These are phyloP conservation scores for Beverwykella pulmonaria DNA, from an alignment of 495 filamentous ascomycete species.

Conservation along the genomic window DNA sequence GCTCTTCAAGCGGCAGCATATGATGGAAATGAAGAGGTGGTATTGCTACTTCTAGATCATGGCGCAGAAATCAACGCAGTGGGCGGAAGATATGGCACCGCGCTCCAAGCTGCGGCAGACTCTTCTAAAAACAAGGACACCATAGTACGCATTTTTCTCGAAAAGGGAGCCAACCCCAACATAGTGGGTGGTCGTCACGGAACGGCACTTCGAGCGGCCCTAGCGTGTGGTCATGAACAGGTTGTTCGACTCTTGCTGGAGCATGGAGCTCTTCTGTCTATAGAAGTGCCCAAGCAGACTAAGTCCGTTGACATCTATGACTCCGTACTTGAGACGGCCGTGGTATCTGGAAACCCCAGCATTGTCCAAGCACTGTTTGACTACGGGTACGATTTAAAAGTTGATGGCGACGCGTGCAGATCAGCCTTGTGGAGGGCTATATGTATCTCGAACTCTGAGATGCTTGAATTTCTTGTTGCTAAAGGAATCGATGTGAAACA, in stretches of 20 bases:
- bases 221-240: constrained; percentile 13
- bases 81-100: constrained; percentile 16
- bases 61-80: constrained; percentile 22
- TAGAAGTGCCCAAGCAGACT: background rate
- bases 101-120: constrained; percentile 7
- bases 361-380: background rate
- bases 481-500: background rate
- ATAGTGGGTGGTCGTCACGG: constrained; percentile 21
- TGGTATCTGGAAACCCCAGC: background rate
- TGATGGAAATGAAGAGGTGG: background rate
- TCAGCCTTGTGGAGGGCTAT: background rate
- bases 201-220: constrained; percentile 28
- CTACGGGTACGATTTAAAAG: background rate
- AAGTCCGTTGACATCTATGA: background rate
- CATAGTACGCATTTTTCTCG: constrained; percentile 15
- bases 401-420: background rate
- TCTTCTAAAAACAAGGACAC: background rate
- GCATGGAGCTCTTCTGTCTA: constrained; percentile 15
- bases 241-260: constrained; percentile 26
- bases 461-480: background rate
- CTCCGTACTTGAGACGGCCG: background rate
- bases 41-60: constrained; percentile 18
- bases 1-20: constrained; percentile 26
- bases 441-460: background rate
- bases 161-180: constrained; percentile 11